Conservation (phyloP, 2,329 filamentous ascomycete species). For the Rhynchosporium agropyri region DNA sequence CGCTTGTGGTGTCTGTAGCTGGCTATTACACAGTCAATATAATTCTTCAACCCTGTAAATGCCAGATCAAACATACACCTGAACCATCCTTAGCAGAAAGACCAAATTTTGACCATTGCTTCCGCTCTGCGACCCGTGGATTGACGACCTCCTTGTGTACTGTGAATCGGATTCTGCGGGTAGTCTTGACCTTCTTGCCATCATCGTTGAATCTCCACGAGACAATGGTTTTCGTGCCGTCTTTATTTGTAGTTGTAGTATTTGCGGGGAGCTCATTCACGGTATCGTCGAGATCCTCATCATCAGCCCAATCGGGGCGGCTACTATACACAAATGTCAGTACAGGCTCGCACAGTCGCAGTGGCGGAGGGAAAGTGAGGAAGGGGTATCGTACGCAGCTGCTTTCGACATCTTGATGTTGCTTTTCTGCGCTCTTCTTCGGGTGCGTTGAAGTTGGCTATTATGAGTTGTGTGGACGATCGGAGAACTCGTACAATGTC, state of each 20-base stretch:
- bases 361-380: constrained; percentile 1
- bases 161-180: constrained; percentile 89
- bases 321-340: constrained; percentile 24
- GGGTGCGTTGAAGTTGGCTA: not conserved
- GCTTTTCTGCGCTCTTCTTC: constrained; percentile 2
- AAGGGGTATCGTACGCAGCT: constrained; percentile 15
- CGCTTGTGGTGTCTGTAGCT: constrained; percentile 41
- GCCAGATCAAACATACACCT: constrained; percentile 14
- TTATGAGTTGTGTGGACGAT: constrained; percentile 1
- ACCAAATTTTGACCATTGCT: constrained; percentile 92
- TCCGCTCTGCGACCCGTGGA: constrained; percentile 92
- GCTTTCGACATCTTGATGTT: constrained; percentile 23
- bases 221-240: constrained; percentile 95
- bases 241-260: constrained; percentile 93
- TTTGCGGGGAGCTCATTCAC: constrained; percentile 72
- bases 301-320: constrained; percentile 84
- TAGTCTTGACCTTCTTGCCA: constrained; percentile 95
- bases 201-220: constrained; percentile 89
- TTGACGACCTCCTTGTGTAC: constrained; percentile 93
- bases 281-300: constrained; percentile 82
- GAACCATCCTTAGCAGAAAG: constrained; percentile 79
- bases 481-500: not conserved
- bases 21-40: constrained; percentile 16
- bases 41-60: not conserved
- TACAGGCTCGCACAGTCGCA: constrained; percentile 1